Evolutionary conservation across 2,329 filamentous ascomycete genomes (phyloP).

Genomic region (Fusarium buharicum): DNA sequence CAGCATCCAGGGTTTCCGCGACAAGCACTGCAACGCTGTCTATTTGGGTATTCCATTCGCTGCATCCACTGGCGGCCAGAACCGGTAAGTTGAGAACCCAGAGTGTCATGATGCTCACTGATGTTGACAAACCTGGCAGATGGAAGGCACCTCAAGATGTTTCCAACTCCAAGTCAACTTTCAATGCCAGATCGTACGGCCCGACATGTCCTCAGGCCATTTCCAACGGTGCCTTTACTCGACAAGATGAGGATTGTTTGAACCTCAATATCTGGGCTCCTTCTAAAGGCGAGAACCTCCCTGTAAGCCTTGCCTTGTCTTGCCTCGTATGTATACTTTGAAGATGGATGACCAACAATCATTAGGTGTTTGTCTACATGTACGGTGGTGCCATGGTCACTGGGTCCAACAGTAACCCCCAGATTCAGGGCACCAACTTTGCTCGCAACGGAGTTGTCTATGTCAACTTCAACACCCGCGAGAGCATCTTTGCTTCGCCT

Average conservation of each 20-base stretch:
- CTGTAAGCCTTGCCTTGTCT: constrained; percentile 39
- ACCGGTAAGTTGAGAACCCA: constrained; percentile 40
- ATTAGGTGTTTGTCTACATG: constrained; percentile 53
- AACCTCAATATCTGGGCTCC: constrained; percentile 55
- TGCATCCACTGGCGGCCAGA: constrained; percentile 53
- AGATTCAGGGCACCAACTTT: constrained; percentile 51
- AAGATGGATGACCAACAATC: background rate
- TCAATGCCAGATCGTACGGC: constrained; percentile 34
- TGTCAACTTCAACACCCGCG: constrained; percentile 54
- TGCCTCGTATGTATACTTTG: too few species aligned
- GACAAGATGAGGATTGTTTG: constrained; percentile 54
- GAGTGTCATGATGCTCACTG: background rate
- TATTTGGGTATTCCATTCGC: constrained; percentile 55
- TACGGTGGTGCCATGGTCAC: constrained; percentile 51
- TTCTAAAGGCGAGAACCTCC: constrained; percentile 40
- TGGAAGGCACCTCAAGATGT: constrained; percentile 39
- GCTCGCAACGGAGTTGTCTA: constrained; percentile 52
- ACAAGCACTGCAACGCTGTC: constrained; percentile 49
- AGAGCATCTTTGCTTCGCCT: constrained; percentile 58
- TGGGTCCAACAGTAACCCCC: constrained; percentile 54
- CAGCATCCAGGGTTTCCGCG: constrained; percentile 51
- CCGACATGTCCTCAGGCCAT: constrained; percentile 42
- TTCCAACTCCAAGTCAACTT: constrained; percentile 18
- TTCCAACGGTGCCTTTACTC: constrained; percentile 23
- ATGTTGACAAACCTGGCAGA: constrained; percentile 22